Evolutionary conservation across 1,284 basidiomycete species (phyloP).

Genomic region (Cutaneotrichosporon daszewskae): DNA sequence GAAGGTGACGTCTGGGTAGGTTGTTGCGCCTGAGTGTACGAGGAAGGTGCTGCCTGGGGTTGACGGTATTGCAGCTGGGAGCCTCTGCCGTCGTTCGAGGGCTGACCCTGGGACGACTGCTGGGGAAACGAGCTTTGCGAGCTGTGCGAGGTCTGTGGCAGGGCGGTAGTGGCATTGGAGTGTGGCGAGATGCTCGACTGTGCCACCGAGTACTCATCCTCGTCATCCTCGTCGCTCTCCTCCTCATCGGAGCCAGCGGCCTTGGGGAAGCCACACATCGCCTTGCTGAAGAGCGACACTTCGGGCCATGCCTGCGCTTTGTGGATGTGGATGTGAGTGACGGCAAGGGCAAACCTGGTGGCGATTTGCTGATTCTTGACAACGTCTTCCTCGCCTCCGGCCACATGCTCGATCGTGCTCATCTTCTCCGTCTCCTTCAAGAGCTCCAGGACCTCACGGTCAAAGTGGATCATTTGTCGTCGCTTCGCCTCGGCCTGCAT

Average conservation of each 20-base stretch:
- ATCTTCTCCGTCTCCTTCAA: conserved; percentile 42
- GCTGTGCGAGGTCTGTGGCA: no score
- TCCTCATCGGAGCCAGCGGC: conserved; percentile 17
- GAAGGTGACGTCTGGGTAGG: no score
- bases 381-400: conserved; percentile 47
- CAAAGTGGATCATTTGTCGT: conserved; percentile 34
- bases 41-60: no score
- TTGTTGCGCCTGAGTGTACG: no score
- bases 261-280: conserved; percentile 46
- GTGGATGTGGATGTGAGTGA: conserved; percentile 46
- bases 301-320: conserved; percentile 46
- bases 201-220: no score
- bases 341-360: conserved; percentile 40
- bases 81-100: no score
- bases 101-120: no score
- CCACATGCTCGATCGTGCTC: conserved; percentile 38
- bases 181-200: no score
- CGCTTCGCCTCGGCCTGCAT: conserved; percentile 4
- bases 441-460: conserved; percentile 36
- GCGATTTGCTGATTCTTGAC: conserved; percentile 44
- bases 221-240: not conserved
- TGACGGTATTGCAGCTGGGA: no score
- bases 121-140: no score
- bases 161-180: no score
- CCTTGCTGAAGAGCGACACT: conserved; percentile 45